Evolutionary conservation across 73 alveolate species (phyloP).

Genomic region (Uronychia setigera): DNA sequence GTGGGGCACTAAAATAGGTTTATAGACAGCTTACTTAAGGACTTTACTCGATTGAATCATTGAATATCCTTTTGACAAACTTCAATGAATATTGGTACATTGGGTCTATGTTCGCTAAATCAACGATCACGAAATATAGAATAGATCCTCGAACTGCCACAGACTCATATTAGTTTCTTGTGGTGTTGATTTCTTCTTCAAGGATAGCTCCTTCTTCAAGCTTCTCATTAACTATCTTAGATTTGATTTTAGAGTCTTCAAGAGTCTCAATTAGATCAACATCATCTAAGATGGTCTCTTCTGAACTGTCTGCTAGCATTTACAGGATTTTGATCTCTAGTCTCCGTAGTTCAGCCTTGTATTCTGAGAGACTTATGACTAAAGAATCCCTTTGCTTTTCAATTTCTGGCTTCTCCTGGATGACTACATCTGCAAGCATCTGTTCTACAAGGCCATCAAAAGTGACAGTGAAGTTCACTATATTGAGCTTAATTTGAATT

Average conservation of each 20-base stretch:
- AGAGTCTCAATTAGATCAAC: constrained; percentile 76
- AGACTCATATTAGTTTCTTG: constrained; percentile 77
- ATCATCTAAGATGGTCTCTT: constrained; percentile 87
- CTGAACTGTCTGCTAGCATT: constrained; percentile 90
- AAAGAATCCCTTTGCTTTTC: constrained; percentile 92
- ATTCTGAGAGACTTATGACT: constrained; percentile 92
- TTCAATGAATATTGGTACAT: constrained; percentile 98
- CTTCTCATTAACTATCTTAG: constrained; percentile 9
- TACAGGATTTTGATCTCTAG: constrained; percentile 86
- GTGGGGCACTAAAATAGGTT: constrained; percentile 61
- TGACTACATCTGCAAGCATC: constrained; percentile 98
- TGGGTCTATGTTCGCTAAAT: constrained; percentile 92
- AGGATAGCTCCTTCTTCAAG: constrained; percentile 12
- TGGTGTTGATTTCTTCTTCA: constrained; percentile 74
- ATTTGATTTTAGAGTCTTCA: constrained; percentile 74
- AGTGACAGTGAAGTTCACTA: constrained; percentile 99
- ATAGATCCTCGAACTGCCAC: constrained; percentile 78
- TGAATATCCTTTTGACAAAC: constrained; percentile 96
- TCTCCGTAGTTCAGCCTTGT: constrained; percentile 83
- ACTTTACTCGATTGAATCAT: constrained; percentile 92
- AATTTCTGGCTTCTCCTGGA: constrained; percentile 96
- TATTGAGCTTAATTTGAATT: constrained; percentile 97
- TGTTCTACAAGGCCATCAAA: constrained; percentile 99
- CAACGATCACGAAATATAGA: constrained; percentile 80
- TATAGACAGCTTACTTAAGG: constrained; percentile 23